Percentiles rank a stretch among this genome's conserved stretches.
Conservation (phyloP, 2,329 filamentous ascomycete species). For the Fusarium sp. region DNA sequence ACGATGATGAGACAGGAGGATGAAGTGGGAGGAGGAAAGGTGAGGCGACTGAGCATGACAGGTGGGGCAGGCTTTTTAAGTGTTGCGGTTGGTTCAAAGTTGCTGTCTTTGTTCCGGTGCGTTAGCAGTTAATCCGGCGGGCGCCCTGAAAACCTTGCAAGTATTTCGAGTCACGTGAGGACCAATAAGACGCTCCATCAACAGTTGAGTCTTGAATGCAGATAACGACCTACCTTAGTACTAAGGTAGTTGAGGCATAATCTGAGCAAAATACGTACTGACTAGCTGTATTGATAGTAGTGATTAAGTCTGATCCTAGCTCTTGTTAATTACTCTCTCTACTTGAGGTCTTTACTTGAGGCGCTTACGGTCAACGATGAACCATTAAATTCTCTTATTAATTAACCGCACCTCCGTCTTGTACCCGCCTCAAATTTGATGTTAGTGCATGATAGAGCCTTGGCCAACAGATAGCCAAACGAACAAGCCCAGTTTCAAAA, state of each 20-base stretch:
- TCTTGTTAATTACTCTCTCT: background rate
- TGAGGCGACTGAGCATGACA: slow-evolving; percentile 30
- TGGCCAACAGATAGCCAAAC: slow-evolving; percentile 10
- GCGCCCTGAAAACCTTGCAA: slow-evolving; percentile 20
- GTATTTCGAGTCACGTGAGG: background rate
- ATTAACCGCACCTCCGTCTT: slow-evolving; percentile 21
- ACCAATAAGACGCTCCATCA: background rate
- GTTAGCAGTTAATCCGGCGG: slow-evolving; percentile 35
- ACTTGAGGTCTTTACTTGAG: background rate
- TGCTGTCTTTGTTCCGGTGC: slow-evolving; percentile 12
- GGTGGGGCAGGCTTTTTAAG: slow-evolving; percentile 44
- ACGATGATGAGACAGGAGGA: slow-evolving; percentile 40
- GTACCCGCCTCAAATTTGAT: slow-evolving; percentile 14
- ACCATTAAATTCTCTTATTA: background rate
- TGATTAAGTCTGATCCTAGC: too few species aligned
- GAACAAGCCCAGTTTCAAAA: slow-evolving; percentile 7
- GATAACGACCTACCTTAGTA: too few species aligned
- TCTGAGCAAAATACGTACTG: too few species aligned
- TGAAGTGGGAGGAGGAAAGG: slow-evolving; percentile 30
- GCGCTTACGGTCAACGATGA: background rate
- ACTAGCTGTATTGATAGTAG: too few species aligned
- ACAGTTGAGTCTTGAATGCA: background rate
- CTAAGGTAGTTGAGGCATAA: too few species aligned
- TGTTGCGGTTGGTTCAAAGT: slow-evolving; percentile 25
- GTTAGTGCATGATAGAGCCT: slow-evolving; percentile 11